Percentiles rank a stretch among this genome's conserved stretches.
Conservation (phyloP, 768 basidiomycete genomes). For the Russula compacta region DNA sequence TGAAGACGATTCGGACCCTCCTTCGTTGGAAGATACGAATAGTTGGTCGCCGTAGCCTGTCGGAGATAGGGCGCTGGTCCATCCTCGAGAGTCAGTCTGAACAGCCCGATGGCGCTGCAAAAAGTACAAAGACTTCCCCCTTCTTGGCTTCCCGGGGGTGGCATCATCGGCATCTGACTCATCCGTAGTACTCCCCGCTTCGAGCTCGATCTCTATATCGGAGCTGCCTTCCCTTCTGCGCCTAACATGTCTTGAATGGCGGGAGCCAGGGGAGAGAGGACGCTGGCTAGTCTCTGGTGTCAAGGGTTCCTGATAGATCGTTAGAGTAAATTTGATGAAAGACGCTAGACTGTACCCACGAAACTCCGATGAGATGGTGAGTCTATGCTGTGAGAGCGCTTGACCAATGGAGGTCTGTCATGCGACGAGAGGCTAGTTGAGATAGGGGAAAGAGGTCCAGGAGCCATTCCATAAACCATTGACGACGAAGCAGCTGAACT, state of each 20-base stretch:
- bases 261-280: conserved; percentile 36
- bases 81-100: conserved; percentile 47
- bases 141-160: background rate
- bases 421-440: conserved; percentile 10
- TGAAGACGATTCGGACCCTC: conserved; percentile 69
- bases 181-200: background rate
- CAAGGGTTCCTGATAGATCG: conserved; percentile 32
- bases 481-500: background rate
- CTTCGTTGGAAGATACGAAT: conserved; percentile 44
- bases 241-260: conserved; percentile 19
- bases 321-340: background rate
- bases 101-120: conserved; percentile 35
- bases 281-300: conserved; percentile 38
- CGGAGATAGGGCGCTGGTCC: conserved; percentile 26
- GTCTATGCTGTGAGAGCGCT: conserved; percentile 18
- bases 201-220: background rate
- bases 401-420: background rate
- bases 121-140: background rate
- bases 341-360: conserved; percentile 25
- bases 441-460: conserved; percentile 18
- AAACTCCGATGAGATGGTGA: conserved; percentile 20
- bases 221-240: conserved; percentile 27
- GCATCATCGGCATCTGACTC: conserved; percentile 1
- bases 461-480: conserved; percentile 13
- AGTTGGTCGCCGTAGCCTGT: conserved; percentile 16